A percentile compares a stretch with the other conserved stretches of the same genome.
phyloP scores from a whole-genome alignment of 2,329 filamentous ascomycete species.

The Dothiorella sarmentorum region DNA sequence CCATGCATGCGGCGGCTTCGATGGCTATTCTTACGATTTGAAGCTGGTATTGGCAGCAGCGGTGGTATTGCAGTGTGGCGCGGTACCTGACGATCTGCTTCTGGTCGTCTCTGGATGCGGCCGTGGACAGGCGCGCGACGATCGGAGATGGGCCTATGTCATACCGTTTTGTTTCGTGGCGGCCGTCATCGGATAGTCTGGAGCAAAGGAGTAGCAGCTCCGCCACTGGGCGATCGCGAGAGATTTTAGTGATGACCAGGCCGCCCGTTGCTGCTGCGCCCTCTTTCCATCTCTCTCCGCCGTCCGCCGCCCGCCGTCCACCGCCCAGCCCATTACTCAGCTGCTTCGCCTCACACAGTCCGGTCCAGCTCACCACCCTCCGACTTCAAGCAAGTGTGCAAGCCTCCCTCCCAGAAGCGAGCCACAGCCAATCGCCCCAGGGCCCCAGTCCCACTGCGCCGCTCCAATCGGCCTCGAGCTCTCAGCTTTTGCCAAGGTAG shows the following conservation, averaged over 20 bases:
- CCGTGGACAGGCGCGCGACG: neutral
- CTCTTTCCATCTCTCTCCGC: no score
- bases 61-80: neutral
- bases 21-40: no score
- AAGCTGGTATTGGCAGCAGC: no score
- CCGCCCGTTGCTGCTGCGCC: neutral
- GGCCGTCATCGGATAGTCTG: neutral
- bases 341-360: neutral
- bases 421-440: neutral
- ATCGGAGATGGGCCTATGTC: neutral
- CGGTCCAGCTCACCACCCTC: constrained; percentile 2
- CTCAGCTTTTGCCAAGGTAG: neutral
- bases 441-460: neutral
- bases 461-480: constrained; percentile 1
- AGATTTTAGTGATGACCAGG: neutral
- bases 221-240: neutral
- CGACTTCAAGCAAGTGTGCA: neutral
- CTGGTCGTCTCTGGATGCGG: neutral
- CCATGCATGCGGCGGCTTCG: no score
- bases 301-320: neutral
- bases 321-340: constrained; percentile 7
- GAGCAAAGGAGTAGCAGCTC: neutral
- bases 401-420: neutral
- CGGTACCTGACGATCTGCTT: neutral
- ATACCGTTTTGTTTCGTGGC: neutral